Evolutionary conservation across 2,329 filamentous ascomycete genomes (phyloP).

Genomic region (Stemphylium beticola): DNA sequence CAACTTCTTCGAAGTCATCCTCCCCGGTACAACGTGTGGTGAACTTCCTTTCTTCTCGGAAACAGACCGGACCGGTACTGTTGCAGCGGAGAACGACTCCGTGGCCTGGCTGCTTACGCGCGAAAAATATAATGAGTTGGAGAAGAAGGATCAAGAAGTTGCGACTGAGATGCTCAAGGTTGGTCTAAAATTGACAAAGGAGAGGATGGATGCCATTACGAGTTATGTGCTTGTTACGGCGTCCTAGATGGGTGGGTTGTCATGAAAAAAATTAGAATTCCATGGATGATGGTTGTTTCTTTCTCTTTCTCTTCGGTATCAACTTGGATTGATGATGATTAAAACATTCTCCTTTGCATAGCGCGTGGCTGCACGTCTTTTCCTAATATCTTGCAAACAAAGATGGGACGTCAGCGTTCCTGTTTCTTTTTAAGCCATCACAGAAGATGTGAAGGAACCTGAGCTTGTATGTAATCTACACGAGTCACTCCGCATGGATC

Average conservation of each 20-base stretch:
- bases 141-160: constrained; percentile 75
- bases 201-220: constrained; percentile 80
- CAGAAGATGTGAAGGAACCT: background rate
- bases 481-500: no score
- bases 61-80: constrained; percentile 84
- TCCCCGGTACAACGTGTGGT: constrained; percentile 92
- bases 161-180: constrained; percentile 84
- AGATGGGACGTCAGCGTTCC: no score
- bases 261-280: no score
- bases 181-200: constrained; percentile 90
- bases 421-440: no score
- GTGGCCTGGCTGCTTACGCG: constrained; percentile 81
- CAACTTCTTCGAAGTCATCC: constrained; percentile 85
- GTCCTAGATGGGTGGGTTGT: constrained; percentile 15
- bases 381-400: no score
- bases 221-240: constrained; percentile 48
- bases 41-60: constrained; percentile 96
- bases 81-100: constrained; percentile 79
- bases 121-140: constrained; percentile 74
- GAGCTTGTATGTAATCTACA: no score
- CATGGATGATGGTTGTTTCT: background rate
- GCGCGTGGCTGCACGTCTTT: background rate
- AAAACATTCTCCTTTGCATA: background rate
- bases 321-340: background rate
- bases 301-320: background rate